A percentile compares a stretch with the other conserved stretches of the same genome.
These are phyloP conservation scores for Polyplosphaeria fusca DNA, from an alignment of 495 filamentous ascomycete species.

Conservation along the genomic window DNA sequence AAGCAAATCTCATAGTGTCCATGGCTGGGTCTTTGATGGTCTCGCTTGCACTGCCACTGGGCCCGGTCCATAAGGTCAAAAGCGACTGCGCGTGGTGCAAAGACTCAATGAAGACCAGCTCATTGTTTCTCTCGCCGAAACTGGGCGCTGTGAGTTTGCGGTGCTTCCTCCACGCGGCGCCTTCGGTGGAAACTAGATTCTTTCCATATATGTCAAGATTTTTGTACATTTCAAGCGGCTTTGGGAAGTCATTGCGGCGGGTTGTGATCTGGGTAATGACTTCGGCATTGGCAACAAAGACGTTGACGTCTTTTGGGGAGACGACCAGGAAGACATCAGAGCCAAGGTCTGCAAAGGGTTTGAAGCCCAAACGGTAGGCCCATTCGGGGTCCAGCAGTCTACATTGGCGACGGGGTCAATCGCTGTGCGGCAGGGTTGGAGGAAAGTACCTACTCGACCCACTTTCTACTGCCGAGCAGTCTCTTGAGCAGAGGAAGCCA, in stretches of 20 bases:
- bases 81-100: constrained; percentile 57
- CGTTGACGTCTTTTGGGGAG: constrained; percentile 45
- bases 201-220: constrained; percentile 60
- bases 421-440: neutral
- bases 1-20: constrained; percentile 60
- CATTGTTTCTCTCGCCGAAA: constrained; percentile 71
- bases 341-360: constrained; percentile 43
- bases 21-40: constrained; percentile 52
- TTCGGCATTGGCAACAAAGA: constrained; percentile 56
- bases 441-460: constrained; percentile 44
- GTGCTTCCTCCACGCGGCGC: constrained; percentile 61
- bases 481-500: constrained; percentile 50
- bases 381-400: constrained; percentile 43
- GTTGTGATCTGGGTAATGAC: constrained; percentile 58
- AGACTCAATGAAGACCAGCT: constrained; percentile 59
- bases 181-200: constrained; percentile 65
- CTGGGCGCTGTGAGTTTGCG: constrained; percentile 64
- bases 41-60: constrained; percentile 37
- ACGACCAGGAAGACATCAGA: constrained; percentile 56
- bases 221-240: constrained; percentile 56
- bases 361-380: constrained; percentile 43
- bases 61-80: constrained; percentile 50
- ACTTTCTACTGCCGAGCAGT: constrained; percentile 45
- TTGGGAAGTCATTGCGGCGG: constrained; percentile 64
- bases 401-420: neutral